phyloP scores from a whole-genome alignment of 306 rosid species.

The Ammopiptanthus mongolicus region DNA sequence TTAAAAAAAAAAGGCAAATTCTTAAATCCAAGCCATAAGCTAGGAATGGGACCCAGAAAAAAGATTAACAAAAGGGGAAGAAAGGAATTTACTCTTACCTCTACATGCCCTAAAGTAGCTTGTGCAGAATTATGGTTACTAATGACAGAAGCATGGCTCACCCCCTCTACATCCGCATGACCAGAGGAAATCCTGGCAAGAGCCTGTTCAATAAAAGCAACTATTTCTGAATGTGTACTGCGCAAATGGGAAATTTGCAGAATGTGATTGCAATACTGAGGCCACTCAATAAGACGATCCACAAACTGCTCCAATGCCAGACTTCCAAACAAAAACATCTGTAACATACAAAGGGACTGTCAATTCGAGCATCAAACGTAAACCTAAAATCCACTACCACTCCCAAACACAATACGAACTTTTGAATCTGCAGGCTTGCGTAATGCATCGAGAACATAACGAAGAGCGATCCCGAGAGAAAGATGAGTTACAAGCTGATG shows the following conservation, averaged over 20 bases:
- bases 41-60: background rate
- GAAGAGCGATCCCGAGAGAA: slow-evolving; percentile 91
- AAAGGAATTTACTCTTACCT: slow-evolving; percentile 39
- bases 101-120: slow-evolving; percentile 55
- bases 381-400: slow-evolving; percentile 10
- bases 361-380: slow-evolving; percentile 18
- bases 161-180: slow-evolving; percentile 70
- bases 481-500: slow-evolving; percentile 95
- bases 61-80: background rate
- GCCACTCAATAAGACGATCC: slow-evolving; percentile 98
- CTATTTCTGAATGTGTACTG: slow-evolving; percentile 70
- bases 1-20: background rate
- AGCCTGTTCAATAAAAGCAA: slow-evolving; percentile 81
- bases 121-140: slow-evolving; percentile 52
- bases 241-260: slow-evolving; percentile 95
- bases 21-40: background rate
- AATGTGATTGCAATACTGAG: slow-evolving; percentile 97
- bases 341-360: slow-evolving; percentile 30
- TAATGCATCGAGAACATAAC: slow-evolving; percentile 89
- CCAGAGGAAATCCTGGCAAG: slow-evolving; percentile 80
- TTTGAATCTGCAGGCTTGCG: slow-evolving; percentile 99
- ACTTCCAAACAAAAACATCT: slow-evolving; percentile 96
- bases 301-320: slow-evolving; percentile 96
- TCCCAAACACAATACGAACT: slow-evolving; percentile 43
- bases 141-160: slow-evolving; percentile 48